Evolutionary conservation across 2,329 filamentous ascomycete species (phyloP).

Genomic region (Aspergillus persii): DNA sequence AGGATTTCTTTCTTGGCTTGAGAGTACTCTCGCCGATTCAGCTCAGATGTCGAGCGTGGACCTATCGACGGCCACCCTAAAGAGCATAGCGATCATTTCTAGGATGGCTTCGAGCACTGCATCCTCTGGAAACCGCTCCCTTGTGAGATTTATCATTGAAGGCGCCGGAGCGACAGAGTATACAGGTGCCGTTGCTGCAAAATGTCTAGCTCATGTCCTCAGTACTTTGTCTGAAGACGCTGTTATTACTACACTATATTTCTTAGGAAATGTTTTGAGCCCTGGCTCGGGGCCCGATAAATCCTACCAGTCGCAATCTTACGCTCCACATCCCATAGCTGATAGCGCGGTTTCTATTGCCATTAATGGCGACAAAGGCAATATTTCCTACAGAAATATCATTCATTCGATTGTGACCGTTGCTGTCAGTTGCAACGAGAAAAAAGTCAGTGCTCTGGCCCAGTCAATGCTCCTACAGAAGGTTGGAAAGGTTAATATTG

Average conservation of each 20-base stretch:
- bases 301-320: too few species aligned
- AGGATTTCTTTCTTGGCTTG: conserved; percentile 77
- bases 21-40: conserved; percentile 74
- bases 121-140: conserved; percentile 70
- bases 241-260: conserved; percentile 92
- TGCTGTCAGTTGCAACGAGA: conserved; percentile 74
- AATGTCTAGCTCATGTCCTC: conserved; percentile 77
- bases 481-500: conserved; percentile 75
- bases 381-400: conserved; percentile 77
- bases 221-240: conserved; percentile 84
- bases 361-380: conserved; percentile 73
- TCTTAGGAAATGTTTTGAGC: conserved; percentile 91
- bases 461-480: conserved; percentile 98
- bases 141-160: conserved; percentile 87
- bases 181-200: conserved; percentile 73
- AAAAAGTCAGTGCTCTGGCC: conserved; percentile 88
- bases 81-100: conserved; percentile 77
- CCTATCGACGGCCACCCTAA: conserved; percentile 74
- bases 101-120: conserved; percentile 71
- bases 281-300: conserved; percentile 63
- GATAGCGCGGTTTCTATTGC: conserved; percentile 66
- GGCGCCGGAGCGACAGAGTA: too few species aligned
- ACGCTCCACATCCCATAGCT: too few species aligned
- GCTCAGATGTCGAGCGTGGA: conserved; percentile 77
- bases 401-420: conserved; percentile 92